Base-by-base conservation (phyloP, 768 basidiomycete species). In the Lyophyllum atratum region DNA sequence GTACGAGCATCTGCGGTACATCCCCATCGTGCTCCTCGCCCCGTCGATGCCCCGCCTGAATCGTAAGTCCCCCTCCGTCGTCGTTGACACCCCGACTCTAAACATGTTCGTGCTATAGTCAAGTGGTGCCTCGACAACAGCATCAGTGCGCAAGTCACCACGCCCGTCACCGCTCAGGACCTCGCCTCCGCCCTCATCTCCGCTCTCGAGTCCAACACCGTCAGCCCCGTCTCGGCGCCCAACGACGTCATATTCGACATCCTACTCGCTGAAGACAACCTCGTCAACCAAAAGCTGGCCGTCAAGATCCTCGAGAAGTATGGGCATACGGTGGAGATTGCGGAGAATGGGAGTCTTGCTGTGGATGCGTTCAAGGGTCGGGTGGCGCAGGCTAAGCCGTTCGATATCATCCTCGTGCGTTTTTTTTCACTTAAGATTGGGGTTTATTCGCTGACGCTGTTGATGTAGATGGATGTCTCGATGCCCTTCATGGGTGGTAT, bases 401-500 rank as follows among this genome's bases (percentile, higher is more conserved):
- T 92, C 67, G 92, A 97, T 71, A 90, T 97, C 62, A 93, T 98
- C 59, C 81, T 98, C 29, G 94, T 95, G 62, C 64, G 90, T 80
- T 17, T 34, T 28, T 11, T 49, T n/a, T 15, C 29, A 24, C 45
- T 4, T 45, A 33, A 43, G 24, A 39, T 10, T 28, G 15, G 9
- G 14, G 56, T 25, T 24, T n/a, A 8, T 12, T 17, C 61, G 15
- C 59, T 60, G 29, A 58, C n/a, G 40, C 49, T 56, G 25, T 2
- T 44, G 12, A 49, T 50, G 15, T 59, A 96, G 92, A 98, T 98
- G 96, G 95, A 98, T 66, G 90, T 97, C 14, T 97, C 95, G 11
- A 95, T 96, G 93, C 93, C 95, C 6, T 89, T 95, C 73, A 98
- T 98, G 93, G 95, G 95, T 49, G 95, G 96, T 61, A 93, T 96